Base-by-base conservation (phyloP, 176 grass and related monocot genomes). In the Musa acuminata region DNA sequence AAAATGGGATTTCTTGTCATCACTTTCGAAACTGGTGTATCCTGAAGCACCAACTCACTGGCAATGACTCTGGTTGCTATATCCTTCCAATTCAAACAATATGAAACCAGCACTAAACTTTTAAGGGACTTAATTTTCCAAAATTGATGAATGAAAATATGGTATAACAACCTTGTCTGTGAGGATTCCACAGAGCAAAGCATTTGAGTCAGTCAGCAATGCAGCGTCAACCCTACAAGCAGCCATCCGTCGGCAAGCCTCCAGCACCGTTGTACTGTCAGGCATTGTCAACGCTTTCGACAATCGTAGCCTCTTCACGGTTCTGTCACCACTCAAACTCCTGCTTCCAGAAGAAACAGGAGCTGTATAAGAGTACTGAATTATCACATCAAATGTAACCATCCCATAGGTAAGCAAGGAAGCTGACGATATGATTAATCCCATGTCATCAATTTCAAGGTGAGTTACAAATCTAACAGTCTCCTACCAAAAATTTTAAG, bases 1-100 rank as follows among this genome's bases (percentile, higher is more conserved):
- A 96, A 92, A 49, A 85, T 81, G 2, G 84, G 89, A 62, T 96
- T 88, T 55, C 82, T 48, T 6, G 89, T 92, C 92, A 96, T 96
- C 74, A 89, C 89, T 84, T 89, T 92, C 29, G 82, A 89, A 13
- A 82, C 86, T 1, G 84, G 84, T 49, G 82, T 92, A 62, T 87
- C 86, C 1, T 92, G 84, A 35, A 89, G 87, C 71, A 73, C 64
- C 21, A 92, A 23, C 72, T 89, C 92, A 8, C 84, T 52, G 2
- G 87, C 84, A 64, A 89, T 79, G 55, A 85, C 89, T 80, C 87
- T 83, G 53, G 62, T 74, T 0, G 89, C 80, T 14, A 92, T 82
- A 75, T 96, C 92, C 86, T 88, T 49, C 11, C 73, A 62, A 52
- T 54, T 51, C 21, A 25, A 17, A 52, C 21, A 52, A 65, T 21